Evolutionary conservation across 257 asterid species (phyloP).

Genomic region (Lycium barbarum): DNA sequence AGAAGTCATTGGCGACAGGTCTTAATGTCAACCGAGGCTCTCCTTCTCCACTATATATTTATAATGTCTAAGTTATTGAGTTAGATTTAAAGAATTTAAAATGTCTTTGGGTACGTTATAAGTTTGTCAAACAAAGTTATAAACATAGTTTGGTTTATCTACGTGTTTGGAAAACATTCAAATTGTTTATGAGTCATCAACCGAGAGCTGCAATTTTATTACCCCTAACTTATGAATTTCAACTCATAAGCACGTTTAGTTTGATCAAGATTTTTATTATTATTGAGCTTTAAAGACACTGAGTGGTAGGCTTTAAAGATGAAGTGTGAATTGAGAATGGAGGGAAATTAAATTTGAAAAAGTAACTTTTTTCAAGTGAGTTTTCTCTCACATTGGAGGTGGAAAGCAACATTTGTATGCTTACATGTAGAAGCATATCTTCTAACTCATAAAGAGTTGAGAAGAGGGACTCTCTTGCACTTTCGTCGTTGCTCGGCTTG

Average conservation of each 20-base stretch:
- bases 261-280: neutral
- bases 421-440: too few relatives aligned
- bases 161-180: neutral
- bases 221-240: neutral
- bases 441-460: too few relatives aligned
- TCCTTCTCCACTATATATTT: neutral
- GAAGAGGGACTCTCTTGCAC: too few relatives aligned
- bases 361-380: too few relatives aligned
- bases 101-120: neutral
- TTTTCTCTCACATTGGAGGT: too few relatives aligned
- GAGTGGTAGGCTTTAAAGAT: too few relatives aligned
- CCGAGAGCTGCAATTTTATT: neutral
- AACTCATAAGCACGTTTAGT: neutral
- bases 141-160: neutral
- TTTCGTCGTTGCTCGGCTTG: too few relatives aligned
- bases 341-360: too few relatives aligned
- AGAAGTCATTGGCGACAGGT: rapidly evolving
- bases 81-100: neutral
- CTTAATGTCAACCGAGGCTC: neutral
- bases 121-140: neutral
- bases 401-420: too few relatives aligned
- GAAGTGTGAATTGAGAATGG: too few relatives aligned
- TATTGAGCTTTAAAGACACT: too few relatives aligned
- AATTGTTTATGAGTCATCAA: neutral
- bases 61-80: neutral